phyloP scores from a whole-genome alignment of 2,329 filamentous ascomycete genomes.

The Daldinia sp. region DNA sequence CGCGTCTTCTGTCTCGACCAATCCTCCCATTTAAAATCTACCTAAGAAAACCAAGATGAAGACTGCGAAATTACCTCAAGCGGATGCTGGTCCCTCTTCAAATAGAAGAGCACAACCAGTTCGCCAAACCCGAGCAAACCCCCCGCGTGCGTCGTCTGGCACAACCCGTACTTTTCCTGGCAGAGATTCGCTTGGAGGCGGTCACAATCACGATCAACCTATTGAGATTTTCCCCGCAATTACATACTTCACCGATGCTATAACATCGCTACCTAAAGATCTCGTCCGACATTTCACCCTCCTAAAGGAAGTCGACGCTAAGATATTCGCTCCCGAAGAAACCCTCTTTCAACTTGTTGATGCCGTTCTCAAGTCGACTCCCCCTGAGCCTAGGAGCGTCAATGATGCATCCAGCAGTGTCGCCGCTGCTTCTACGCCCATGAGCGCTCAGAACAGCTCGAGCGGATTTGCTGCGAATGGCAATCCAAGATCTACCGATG shows the following conservation, averaged over 20 bases:
- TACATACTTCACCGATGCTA: conserved; percentile 87
- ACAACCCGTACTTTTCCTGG: conserved; percentile 58
- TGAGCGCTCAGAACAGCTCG: conserved; percentile 64
- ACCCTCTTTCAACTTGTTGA: conserved; percentile 81
- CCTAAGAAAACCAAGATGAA: conserved; percentile 60
- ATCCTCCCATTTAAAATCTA: conserved; percentile 22
- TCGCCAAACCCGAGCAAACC: conserved; percentile 74
- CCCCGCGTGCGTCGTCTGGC: conserved; percentile 66
- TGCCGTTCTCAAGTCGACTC: conserved; percentile 66
- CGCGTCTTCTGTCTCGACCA: conserved; percentile 27
- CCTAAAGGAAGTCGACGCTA: conserved; percentile 97
- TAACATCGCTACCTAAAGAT: conserved; percentile 92
- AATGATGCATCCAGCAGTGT: conserved; percentile 60
- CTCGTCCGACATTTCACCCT: conserved; percentile 95
- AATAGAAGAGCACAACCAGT: conserved; percentile 72
- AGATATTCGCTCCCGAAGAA: conserved; percentile 90
- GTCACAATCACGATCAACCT: conserved; percentile 65
- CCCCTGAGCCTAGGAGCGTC: conserved; percentile 59
- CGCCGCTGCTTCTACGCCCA: conserved; percentile 60
- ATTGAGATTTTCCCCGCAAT: conserved; percentile 76
- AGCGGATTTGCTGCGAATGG: conserved; percentile 56
- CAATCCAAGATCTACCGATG: conserved; percentile 58
- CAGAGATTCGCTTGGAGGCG: conserved; percentile 61
- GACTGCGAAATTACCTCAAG: conserved; percentile 62
- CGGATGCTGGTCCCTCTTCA: conserved; percentile 57